Percentiles rank a stretch among this genome's conserved stretches.
phyloP scores from a whole-genome alignment of 2,329 filamentous ascomycete genomes.

The Aspergillus pseudoterreus region DNA sequence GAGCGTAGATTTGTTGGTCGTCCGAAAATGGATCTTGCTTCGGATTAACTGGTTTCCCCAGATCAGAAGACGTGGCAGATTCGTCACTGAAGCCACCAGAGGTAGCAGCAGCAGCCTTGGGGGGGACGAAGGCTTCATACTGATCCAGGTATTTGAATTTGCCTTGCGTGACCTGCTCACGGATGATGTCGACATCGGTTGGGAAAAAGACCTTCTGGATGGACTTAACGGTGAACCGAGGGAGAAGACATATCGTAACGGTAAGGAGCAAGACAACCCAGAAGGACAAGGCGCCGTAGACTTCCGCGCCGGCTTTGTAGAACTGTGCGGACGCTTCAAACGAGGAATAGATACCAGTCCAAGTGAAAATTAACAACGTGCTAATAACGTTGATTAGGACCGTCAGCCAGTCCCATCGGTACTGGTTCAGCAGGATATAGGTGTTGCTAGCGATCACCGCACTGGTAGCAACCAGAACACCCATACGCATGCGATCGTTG shows the following conservation, averaged over 20 bases:
- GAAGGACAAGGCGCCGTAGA: constrained; percentile 78
- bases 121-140: constrained; percentile 49
- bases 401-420: constrained; percentile 98
- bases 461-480: constrained; percentile 79
- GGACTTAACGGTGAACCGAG: constrained; percentile 80
- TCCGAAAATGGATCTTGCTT: constrained; percentile 68
- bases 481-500: constrained; percentile 77
- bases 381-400: constrained; percentile 77
- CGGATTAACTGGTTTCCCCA: constrained; percentile 53
- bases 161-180: constrained; percentile 82
- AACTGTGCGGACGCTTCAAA: constrained; percentile 59
- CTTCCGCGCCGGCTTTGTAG: constrained; percentile 72
- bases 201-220: constrained; percentile 93
- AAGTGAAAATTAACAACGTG: constrained; percentile 85
- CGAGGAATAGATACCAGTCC: constrained; percentile 83
- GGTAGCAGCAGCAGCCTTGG: constrained; percentile 39
- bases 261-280: constrained; percentile 82
- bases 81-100: constrained; percentile 37
- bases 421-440: constrained; percentile 94
- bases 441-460: constrained; percentile 85
- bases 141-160: constrained; percentile 72
- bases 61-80: constrained; percentile 38
- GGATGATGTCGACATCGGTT: constrained; percentile 89
- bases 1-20: constrained; percentile 87
- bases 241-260: constrained; percentile 76